phyloP scores from a whole-genome alignment of 768 basidiomycete species.

The Pleurotus cornucopiae region DNA sequence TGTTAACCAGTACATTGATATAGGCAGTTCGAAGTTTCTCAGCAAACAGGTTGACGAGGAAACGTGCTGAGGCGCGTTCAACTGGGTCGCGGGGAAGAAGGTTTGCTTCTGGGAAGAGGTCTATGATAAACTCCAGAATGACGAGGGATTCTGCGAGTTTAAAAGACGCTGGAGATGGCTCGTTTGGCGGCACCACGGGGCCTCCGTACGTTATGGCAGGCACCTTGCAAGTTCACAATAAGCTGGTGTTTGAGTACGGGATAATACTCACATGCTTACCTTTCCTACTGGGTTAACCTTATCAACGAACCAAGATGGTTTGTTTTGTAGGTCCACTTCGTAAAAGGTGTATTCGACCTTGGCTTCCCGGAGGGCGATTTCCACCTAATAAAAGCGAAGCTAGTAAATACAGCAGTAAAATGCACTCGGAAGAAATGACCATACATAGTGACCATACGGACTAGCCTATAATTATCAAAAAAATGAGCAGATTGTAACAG shows the following conservation, averaged over 20 bases:
- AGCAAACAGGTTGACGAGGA: neutral
- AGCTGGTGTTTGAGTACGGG: neutral
- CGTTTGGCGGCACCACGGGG: neutral
- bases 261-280: neutral
- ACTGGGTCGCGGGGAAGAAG: neutral
- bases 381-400: neutral
- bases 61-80: neutral
- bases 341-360: neutral
- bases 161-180: neutral
- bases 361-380: neutral
- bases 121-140: neutral
- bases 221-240: neutral
- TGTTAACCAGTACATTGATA: neutral
- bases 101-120: neutral
- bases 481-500: no score
- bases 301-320: slow-evolving; percentile 1
- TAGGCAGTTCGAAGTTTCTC: neutral
- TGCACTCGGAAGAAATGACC: no score
- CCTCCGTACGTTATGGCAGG: slow-evolving; percentile 4
- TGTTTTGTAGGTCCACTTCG: neutral
- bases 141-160: slow-evolving; percentile 1
- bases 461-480: no score
- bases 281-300: neutral
- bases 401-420: no score
- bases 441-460: no score